Evolutionary conservation across 176 grass and related monocot genomes (phyloP).

Genomic region (Triticum monococcum): DNA sequence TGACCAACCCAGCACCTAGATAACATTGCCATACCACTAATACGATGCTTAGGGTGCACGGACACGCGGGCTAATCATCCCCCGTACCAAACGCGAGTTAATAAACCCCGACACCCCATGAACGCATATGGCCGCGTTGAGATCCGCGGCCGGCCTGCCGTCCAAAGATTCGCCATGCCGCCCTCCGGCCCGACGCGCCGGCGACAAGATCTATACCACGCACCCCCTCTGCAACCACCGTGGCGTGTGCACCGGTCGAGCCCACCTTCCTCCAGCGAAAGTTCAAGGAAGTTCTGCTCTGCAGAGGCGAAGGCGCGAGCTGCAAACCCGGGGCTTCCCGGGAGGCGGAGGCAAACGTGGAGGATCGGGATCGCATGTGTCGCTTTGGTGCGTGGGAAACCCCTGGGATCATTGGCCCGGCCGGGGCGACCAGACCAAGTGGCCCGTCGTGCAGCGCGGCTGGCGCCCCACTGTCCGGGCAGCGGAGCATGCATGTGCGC

Average conservation of each 20-base stretch:
- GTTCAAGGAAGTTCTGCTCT: slow-evolving; percentile 18
- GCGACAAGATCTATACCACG: slow-evolving; percentile 12
- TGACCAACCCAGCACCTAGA: background rate
- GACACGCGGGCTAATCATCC: background rate
- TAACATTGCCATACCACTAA: background rate
- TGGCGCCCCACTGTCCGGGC: slow-evolving; percentile 26
- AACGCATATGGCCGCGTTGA: background rate
- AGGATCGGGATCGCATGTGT: background rate
- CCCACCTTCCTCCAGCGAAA: background rate
- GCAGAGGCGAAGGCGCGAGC: background rate
- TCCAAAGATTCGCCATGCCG: slow-evolving; percentile 36
- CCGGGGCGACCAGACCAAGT: slow-evolving; percentile 4
- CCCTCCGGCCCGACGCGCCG: background rate
- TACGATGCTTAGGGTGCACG: background rate
- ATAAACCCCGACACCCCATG: background rate
- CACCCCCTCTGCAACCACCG: background rate
- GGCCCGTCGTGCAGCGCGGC: slow-evolving; percentile 18
- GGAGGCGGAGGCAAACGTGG: too few species aligned
- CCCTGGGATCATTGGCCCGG: background rate
- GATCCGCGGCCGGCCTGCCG: slow-evolving; percentile 27
- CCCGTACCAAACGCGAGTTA: background rate
- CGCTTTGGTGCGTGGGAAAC: slow-evolving; percentile 3
- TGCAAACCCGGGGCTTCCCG: too few species aligned
- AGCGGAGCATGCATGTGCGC: background rate
- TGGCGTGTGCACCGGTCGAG: background rate